Evolutionary conservation across 148 eudicot genomes (phyloP), one percentile per base, ranked within the genome.

Genomic region (Fagopyrum esculentum): DNA sequence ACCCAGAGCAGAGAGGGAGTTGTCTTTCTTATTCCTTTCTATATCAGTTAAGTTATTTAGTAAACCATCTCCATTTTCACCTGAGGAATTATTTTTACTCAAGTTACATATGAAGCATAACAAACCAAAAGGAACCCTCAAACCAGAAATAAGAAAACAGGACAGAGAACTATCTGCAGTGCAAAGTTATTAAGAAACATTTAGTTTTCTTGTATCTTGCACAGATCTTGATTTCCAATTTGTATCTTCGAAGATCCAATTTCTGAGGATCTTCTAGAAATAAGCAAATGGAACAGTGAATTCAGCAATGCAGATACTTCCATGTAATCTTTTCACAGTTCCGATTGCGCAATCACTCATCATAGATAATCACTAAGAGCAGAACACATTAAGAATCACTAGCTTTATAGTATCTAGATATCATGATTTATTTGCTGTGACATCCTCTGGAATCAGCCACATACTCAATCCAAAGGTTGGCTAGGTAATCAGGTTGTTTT

Each of bases 1-100:
- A 66, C 98, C 98, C 89, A 93, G 84, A 81, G 86, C 87, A 68
- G 91, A 84, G 75, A 82, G 81, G 35, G 89, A 77, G 11, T 68
- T 80, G 43, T 86, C 85, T 77, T 80, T 87, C 84, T 85, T 91
- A 69, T 76, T 75, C 55, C 83, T 86, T 78, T 84, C 85, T 59
- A 81, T 74, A 80, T 85, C 87, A 49, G 79, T 77, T 72, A 80
- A 78, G 76, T 84, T 57, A 73, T 74, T 81, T 55, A 59, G 78
- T 50, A 86, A 74, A 74, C 81, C 82, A 77, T 80, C 80, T 72
- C 81, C 78, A 80, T 79, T 84, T 16, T 79, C 49, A 57, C 84
- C 96, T 89, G 80, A n/a, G 44, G 63, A 15, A 16, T n/a, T 60
- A 49, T 49, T 49, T 49, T 49, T 12, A 49, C 52, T 49, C 52